These are phyloP conservation scores for Astragalus membranaceus DNA, from an alignment of 306 rosid species.

Conservation along the genomic window DNA sequence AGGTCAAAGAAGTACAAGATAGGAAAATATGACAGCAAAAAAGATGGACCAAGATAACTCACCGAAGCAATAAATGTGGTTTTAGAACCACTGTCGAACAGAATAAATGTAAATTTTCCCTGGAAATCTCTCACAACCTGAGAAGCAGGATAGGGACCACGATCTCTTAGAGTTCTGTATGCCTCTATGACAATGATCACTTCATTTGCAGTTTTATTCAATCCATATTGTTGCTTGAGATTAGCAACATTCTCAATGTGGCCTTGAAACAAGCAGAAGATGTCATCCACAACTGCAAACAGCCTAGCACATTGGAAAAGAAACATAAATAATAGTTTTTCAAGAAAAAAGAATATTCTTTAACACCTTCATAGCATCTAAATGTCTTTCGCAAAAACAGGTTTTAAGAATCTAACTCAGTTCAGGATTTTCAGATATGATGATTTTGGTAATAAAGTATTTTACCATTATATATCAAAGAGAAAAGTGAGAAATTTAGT, in stretches of 20 bases:
- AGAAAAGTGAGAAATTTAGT: too few species aligned
- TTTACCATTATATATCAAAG: too few species aligned
- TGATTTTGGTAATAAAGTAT: too few species aligned
- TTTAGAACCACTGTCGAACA: conserved; percentile 67
- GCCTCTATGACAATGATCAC: conserved; percentile 84
- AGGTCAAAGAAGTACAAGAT: conserved; percentile 12
- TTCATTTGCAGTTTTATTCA: conserved; percentile 84
- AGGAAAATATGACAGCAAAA: background rate
- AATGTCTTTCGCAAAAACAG: too few species aligned
- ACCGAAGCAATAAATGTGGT: conserved; percentile 61
- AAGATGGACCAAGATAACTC: conserved; percentile 33
- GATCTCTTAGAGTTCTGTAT: conserved; percentile 85
- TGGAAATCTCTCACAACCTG: conserved; percentile 96
- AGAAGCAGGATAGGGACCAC: conserved; percentile 92
- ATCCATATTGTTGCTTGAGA: conserved; percentile 95
- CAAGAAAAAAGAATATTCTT: background rate
- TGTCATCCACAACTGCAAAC: conserved; percentile 95
- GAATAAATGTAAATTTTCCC: conserved; percentile 79
- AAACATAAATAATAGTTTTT: background rate
- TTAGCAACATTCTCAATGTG: conserved; percentile 75
- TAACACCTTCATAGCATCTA: background rate
- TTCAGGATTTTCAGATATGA: too few species aligned
- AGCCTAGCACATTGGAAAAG: conserved; percentile 37
- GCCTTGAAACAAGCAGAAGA: conserved; percentile 97
- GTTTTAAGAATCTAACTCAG: too few species aligned